phyloP scores from a whole-genome alignment of 2,329 filamentous ascomycete genomes.

The Aureobasidium subglaciale region DNA sequence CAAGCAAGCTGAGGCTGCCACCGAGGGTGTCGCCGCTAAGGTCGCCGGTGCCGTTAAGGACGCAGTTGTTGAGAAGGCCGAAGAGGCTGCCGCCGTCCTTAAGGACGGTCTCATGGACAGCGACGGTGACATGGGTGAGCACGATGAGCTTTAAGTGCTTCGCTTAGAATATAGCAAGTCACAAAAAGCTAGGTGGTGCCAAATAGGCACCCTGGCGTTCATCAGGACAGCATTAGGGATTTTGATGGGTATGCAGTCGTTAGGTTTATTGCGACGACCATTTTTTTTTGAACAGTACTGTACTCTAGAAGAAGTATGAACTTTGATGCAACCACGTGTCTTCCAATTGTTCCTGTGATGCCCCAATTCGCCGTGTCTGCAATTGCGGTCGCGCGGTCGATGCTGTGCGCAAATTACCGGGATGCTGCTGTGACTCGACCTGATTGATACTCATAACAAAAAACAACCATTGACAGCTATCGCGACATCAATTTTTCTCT shows the following conservation, averaged over 20 bases:
- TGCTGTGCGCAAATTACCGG: neutral
- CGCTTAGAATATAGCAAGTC: neutral
- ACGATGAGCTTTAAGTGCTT: constrained; percentile 65
- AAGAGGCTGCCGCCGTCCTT: constrained; percentile 28
- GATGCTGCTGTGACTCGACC: neutral
- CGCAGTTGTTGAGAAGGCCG: constrained; percentile 23
- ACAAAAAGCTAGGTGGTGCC: neutral
- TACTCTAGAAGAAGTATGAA: constrained; percentile 10
- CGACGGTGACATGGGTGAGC: constrained; percentile 34
- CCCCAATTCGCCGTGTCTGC: too few species aligned
- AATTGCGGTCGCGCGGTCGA: too few species aligned
- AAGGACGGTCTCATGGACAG: constrained; percentile 19
- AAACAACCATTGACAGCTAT: too few species aligned
- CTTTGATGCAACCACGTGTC: neutral
- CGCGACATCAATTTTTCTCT: too few species aligned
- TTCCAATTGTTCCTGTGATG: neutral
- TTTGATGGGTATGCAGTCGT: constrained; percentile 8
- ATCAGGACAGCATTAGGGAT: neutral
- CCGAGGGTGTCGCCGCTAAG: constrained; percentile 24
- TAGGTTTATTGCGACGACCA: constrained; percentile 2
- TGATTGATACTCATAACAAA: too few species aligned
- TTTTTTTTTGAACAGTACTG: neutral
- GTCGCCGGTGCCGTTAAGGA: constrained; percentile 28
- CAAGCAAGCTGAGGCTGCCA: constrained; percentile 37
- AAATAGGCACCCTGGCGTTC: neutral